Percentiles rank a stretch among this genome's conserved stretches.
Conservation (phyloP, 257 asterid genomes). For the Solanum piurae region DNA sequence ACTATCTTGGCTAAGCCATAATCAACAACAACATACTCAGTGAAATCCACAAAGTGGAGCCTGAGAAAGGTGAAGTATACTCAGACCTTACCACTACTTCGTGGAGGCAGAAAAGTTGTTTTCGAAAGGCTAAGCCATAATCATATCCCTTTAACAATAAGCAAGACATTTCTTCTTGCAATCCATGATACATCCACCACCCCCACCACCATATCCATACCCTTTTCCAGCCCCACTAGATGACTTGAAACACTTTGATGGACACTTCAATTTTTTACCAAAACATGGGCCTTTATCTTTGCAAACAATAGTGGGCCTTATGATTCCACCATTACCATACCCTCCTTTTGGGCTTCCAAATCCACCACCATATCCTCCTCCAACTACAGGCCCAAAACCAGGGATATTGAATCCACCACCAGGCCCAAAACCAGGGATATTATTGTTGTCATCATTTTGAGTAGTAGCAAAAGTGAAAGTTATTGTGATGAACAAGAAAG, state of each 20-base stretch:
- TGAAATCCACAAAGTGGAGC: background rate
- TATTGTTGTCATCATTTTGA: background rate
- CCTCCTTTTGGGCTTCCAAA: constrained; percentile 76
- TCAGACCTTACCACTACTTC: background rate
- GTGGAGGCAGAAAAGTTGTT: background rate
- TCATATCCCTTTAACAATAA: constrained; percentile 26
- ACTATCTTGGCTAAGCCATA: background rate
- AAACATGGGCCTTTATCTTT: constrained; percentile 68
- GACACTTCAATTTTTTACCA: constrained; percentile 68
- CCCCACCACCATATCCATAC: constrained; percentile 79
- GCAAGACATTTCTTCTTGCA: constrained; percentile 75
- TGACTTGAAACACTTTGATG: constrained; percentile 74
- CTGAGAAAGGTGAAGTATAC: too few relatives aligned
- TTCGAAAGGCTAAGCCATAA: background rate
- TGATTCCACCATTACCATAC: constrained; percentile 26
- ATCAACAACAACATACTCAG: background rate
- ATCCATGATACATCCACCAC: constrained; percentile 82
- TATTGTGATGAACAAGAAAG: constrained; percentile 24
- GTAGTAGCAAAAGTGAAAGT: constrained; percentile 19
- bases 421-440: constrained; percentile 23
- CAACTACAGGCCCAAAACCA: constrained; percentile 34
- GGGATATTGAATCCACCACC: constrained; percentile 62
- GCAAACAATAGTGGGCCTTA: constrained; percentile 44
- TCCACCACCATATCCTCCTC: constrained; percentile 71
- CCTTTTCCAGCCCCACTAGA: constrained; percentile 76